These are phyloP conservation scores for Oenanthe javanica DNA, from an alignment of 140 eudicot species.

Conservation along the genomic window DNA sequence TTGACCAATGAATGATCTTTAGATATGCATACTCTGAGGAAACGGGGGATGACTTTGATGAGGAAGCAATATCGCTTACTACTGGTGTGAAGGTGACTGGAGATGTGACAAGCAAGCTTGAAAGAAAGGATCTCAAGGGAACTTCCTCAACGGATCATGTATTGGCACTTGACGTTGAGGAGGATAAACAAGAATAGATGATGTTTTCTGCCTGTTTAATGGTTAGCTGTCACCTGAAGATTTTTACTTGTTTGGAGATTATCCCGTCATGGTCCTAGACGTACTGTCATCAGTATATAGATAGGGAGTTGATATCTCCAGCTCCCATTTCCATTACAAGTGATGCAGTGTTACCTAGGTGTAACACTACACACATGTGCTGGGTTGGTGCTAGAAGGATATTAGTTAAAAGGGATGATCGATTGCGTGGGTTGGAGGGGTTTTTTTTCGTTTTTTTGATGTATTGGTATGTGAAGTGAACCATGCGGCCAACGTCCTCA, in stretches of 20 bases:
- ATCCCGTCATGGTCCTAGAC: neutral
- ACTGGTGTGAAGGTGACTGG: slow-evolving; percentile 46
- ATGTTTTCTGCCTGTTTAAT: neutral
- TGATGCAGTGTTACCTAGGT: neutral
- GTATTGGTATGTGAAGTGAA: neutral
- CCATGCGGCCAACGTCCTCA: neutral
- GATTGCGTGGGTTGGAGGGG: neutral
- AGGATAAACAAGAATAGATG: slow-evolving; percentile 57
- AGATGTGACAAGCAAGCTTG: slow-evolving; percentile 36
- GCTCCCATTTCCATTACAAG: neutral
- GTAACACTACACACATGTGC: neutral
- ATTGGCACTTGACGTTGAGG: slow-evolving; percentile 46
- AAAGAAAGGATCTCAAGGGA: slow-evolving; percentile 49
- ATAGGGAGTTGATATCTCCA: neutral
- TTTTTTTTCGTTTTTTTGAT: neutral
- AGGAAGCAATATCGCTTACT: slow-evolving; percentile 64
- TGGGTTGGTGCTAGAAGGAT: neutral
- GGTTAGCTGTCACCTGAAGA: neutral
- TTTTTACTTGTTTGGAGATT: neutral
- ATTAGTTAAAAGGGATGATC: neutral
- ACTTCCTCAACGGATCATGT: slow-evolving; percentile 40
- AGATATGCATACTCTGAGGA: slow-evolving; percentile 66
- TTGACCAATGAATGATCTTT: slow-evolving; percentile 9
- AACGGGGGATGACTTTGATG: slow-evolving; percentile 55
- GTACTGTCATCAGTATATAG: neutral